These are phyloP conservation scores for Pythium folliculosum DNA, from an alignment of 352 stramenopile species.

Conservation along the genomic window DNA sequence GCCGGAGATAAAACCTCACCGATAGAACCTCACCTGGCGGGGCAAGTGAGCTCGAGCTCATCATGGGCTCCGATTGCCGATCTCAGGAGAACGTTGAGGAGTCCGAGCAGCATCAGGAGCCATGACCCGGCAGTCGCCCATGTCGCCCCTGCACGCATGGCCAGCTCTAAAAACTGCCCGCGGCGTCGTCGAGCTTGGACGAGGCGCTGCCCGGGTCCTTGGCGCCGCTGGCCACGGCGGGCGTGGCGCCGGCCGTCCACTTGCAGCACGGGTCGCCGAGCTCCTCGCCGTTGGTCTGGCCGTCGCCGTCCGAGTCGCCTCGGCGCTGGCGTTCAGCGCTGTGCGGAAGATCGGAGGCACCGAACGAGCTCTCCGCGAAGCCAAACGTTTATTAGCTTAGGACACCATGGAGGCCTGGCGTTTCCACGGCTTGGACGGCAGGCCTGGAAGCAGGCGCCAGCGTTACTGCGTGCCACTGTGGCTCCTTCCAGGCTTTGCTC, in stretches of 20 bases:
- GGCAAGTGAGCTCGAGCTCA: not conserved
- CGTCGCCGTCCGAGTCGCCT: slow-evolving; percentile 81
- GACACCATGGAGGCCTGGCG: no score
- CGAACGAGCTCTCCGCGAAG: not conserved
- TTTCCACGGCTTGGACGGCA: no score
- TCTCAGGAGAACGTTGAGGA: not conserved
- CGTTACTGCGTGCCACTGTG: not conserved
- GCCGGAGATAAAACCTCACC: not conserved
- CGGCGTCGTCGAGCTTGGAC: slow-evolving; percentile 27
- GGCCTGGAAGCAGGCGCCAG: no score
- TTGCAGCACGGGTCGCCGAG: slow-evolving; percentile 86
- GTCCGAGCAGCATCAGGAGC: not conserved
- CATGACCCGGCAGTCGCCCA: no score
- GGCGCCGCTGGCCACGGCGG: slow-evolving; percentile 20
- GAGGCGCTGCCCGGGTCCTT: slow-evolving; percentile 24
- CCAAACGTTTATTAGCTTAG: no score
- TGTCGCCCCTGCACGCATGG: not conserved
- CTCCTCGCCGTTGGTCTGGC: slow-evolving; percentile 84
- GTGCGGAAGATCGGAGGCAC: not conserved
- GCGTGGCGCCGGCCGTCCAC: slow-evolving; percentile 40
- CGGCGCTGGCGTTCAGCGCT: no score
- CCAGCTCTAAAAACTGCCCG: no score
- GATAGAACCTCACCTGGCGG: not conserved
- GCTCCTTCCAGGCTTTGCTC: not conserved
- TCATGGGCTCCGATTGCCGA: not conserved